These are phyloP conservation scores for Wickerhamiella kazuoi DNA, from an alignment of 805 yeast species.

Conservation along the genomic window DNA sequence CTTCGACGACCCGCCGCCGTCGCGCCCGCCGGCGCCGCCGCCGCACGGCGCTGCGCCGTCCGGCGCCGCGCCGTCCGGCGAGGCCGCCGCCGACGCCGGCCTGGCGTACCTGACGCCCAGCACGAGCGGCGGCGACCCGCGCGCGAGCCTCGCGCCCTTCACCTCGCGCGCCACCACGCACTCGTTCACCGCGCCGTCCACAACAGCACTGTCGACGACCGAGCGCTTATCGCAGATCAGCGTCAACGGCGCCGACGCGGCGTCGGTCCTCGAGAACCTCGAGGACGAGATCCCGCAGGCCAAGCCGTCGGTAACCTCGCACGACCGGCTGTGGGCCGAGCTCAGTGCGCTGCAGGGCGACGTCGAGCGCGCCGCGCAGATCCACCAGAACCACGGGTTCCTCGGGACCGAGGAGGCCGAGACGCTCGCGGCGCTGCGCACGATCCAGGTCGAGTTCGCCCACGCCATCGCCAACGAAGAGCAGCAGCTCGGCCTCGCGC, in stretches of 20 bases:
- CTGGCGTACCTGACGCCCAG: no score
- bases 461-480: constrained; percentile 23
- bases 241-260: neutral
- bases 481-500: constrained; percentile 14
- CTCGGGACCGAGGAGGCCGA: constrained; percentile 29
- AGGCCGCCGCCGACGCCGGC: no score
- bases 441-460: constrained; percentile 35
- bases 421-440: constrained; percentile 36
- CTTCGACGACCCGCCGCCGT: no score
- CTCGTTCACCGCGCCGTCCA: no score
- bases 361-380: constrained; percentile 33
- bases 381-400: constrained; percentile 20
- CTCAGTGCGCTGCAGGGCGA: constrained; percentile 75
- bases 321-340: constrained; percentile 73
- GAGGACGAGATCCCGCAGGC: constrained; percentile 37
- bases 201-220: no score
- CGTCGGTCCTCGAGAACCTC: neutral
- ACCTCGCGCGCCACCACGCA: no score
- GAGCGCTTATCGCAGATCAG: no score
- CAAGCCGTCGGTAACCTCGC: constrained; percentile 43
- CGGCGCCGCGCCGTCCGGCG: no score
- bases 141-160: no score
- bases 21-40: no score
- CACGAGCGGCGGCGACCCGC: no score
- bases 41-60: no score